A percentile compares a stretch with the other conserved stretches of the same genome.
phyloP scores from a whole-genome alignment of 2,329 filamentous ascomycete genomes.

The Aspergillus texensis region DNA sequence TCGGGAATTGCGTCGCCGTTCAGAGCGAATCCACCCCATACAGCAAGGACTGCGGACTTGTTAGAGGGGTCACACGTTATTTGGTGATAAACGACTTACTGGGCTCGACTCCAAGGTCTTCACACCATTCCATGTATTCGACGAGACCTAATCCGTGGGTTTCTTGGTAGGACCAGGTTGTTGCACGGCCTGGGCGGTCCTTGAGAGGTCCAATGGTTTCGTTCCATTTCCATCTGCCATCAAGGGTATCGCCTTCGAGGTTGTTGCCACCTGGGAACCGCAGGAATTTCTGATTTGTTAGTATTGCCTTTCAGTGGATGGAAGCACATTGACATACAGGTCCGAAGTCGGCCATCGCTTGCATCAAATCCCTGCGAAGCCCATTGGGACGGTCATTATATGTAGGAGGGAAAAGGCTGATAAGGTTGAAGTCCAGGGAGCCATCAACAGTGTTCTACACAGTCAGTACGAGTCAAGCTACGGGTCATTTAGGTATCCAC shows the following conservation, averaged over 20 bases:
- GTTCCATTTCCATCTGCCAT: constrained; percentile 53
- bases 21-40: constrained; percentile 50
- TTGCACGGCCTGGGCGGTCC: constrained; percentile 46
- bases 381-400: constrained; percentile 58
- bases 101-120: constrained; percentile 36
- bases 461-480: background rate
- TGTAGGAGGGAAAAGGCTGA: constrained; percentile 58
- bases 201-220: constrained; percentile 54
- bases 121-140: constrained; percentile 40
- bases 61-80: background rate
- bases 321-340: constrained; percentile 19
- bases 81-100: constrained; percentile 19
- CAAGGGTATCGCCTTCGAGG: constrained; percentile 44
- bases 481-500: background rate
- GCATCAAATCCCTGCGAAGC: constrained; percentile 52
- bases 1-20: constrained; percentile 37
- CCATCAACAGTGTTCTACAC: constrained; percentile 37
- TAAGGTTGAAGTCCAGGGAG: constrained; percentile 54
- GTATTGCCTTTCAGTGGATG: background rate
- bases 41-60: constrained; percentile 37
- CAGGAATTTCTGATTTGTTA: constrained; percentile 49
- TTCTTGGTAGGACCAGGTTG: constrained; percentile 50
- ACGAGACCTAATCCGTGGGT: constrained; percentile 50
- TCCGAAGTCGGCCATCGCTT: constrained; percentile 37
- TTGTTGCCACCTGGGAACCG: constrained; percentile 58